Evolutionary conservation across 805 yeast species (phyloP), one percentile per base, ranked within the genome.

Genomic region (Monosporozyma servazzii): DNA sequence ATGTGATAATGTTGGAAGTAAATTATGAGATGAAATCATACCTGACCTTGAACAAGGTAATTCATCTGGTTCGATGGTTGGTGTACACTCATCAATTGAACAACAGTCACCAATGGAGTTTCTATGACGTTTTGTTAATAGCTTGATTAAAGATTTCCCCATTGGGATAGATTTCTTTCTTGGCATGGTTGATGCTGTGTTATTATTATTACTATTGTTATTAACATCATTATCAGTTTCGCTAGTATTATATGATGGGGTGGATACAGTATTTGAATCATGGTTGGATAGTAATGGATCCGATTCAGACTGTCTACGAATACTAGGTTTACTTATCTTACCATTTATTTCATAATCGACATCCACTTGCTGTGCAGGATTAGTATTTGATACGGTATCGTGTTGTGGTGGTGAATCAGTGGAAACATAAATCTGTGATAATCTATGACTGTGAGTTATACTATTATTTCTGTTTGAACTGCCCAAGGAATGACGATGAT

Each of bases 31-130:
- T 4, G 47, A 44, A 20, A 45, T 21, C 11, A 25, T 29, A 7
- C 45, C 44, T 9, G 41, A 17, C 18, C 41, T 37, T 25, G 46
- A 10, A 27, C 45, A 31, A 4, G 45, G 47, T 13, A 41, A 15
- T n/a, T 25, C 48, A 13, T 30, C 30, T 7, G 44, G 40, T 41
- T 53, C 43, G 10, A 48, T 39, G 3, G 45, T 43, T 10, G 54
- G 54, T 5, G 46, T 46, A 17, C 53, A 46, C 18, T 53, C 47
- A 15, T 37, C 42, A 20, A 48, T 3, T 5, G 47, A 27, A 33
- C 47, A 39, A 25, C 52, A 48, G 40, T 48, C 42, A 13, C 50
- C 53, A 9, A 46, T 41, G 39, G 54, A 21, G 13, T 51, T 25
- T 23, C 30, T 29, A n/a, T 40, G 48, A 37, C 43, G 43, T 39